A percentile compares a stretch with the other conserved stretches of the same genome.
phyloP scores from a whole-genome alignment of 2,329 filamentous ascomycete genomes.

The Aspergillus oerlinghausenensis region DNA sequence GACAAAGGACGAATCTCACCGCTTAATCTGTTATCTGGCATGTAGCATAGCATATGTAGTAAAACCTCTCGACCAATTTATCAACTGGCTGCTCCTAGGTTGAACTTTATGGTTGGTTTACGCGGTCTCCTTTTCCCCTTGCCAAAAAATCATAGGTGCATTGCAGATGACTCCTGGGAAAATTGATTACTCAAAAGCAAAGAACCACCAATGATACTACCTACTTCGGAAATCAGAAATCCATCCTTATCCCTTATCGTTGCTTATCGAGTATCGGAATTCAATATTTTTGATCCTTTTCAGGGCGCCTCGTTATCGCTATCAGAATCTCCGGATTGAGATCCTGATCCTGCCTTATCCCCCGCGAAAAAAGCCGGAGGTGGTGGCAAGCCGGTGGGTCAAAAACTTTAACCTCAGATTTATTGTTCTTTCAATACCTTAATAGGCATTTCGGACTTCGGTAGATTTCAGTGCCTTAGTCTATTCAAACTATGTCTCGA shows the following conservation, averaged over 20 bases:
- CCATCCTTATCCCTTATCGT: conserved; percentile 17
- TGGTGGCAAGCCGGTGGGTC: conserved; percentile 5
- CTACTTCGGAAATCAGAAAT: neutral
- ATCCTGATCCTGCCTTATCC: conserved; percentile 17
- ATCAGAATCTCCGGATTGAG: conserved; percentile 13
- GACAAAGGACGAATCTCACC: conserved; percentile 11
- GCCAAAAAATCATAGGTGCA: neutral
- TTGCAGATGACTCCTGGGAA: neutral
- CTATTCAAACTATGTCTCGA: neutral
- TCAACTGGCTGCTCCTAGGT: neutral
- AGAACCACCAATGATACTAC: too few relatives aligned
- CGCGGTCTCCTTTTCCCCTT: neutral
- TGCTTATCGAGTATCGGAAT: conserved; percentile 1
- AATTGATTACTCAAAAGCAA: neutral
- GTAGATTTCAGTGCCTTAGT: neutral
- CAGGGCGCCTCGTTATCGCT: neutral
- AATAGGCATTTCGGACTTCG: neutral
- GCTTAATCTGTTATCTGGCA: conserved; percentile 1
- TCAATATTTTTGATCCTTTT: neutral
- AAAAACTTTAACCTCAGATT: neutral
- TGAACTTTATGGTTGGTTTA: neutral
- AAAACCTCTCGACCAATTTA: neutral
- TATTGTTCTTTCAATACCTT: neutral
- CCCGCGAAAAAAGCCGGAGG: conserved; percentile 22
- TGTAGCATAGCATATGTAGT: neutral